Conservation (phyloP, 2,329 filamentous ascomycete species). For the Grosmannia huntii region DNA sequence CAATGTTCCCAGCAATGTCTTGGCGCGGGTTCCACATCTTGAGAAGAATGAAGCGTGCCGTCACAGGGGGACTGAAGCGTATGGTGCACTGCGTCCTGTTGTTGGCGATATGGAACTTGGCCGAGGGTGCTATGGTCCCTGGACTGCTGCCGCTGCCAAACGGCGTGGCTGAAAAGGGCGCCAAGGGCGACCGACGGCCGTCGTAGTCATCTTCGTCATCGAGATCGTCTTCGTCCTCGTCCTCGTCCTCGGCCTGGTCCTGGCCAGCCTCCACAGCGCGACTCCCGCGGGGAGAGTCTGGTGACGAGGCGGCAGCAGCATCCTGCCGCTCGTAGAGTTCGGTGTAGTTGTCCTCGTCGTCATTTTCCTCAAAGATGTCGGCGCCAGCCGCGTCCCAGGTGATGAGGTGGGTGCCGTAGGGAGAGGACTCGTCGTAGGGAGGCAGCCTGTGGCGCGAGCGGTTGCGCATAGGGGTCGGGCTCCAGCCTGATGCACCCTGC, state of each 20-base stretch:
- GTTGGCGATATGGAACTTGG: constrained; percentile 62
- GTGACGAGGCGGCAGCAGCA: constrained; percentile 1
- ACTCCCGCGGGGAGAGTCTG: neutral
- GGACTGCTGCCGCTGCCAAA: neutral
- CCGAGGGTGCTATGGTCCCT: neutral
- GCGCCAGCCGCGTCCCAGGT: constrained; percentile 2
- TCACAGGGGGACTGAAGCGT: constrained; percentile 70
- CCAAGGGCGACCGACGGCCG: neutral
- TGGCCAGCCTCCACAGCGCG: neutral
- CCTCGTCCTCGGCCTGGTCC: constrained; percentile 2
- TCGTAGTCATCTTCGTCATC: constrained; percentile 2
- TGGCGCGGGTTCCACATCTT: constrained; percentile 79
- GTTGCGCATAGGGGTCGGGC: constrained; percentile 5
- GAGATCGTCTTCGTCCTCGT: neutral
- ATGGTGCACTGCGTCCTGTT: constrained; percentile 78
- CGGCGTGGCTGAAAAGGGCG: neutral
- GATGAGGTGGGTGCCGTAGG: neutral
- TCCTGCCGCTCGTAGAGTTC: constrained; percentile 6
- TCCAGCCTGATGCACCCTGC: constrained; percentile 2
- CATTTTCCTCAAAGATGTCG: constrained; percentile 11
- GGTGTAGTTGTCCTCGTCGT: constrained; percentile 7
- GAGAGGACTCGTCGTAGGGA: neutral
- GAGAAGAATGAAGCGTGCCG: constrained; percentile 70
- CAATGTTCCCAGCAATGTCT: constrained; percentile 58
- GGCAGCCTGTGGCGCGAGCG: neutral